These are phyloP conservation scores for Serpula lacrymans DNA, from an alignment of 768 basidiomycete species.

Conservation along the genomic window DNA sequence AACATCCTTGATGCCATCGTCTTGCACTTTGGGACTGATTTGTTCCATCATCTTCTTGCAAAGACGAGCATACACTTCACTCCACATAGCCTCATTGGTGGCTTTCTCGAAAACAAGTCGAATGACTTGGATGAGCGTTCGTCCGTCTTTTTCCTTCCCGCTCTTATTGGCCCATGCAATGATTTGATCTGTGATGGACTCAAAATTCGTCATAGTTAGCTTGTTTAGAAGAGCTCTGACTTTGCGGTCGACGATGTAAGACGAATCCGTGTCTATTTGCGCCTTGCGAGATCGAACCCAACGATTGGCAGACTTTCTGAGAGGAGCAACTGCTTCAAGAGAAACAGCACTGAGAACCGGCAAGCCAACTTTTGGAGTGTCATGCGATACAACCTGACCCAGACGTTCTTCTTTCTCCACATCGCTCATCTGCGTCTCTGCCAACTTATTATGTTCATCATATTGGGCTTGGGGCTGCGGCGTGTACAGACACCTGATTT, in stretches of 20 bases:
- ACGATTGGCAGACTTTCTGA: conserved; percentile 66
- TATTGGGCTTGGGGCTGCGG: too few species aligned
- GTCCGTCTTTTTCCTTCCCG: conserved; percentile 56
- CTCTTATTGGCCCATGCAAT: conserved; percentile 62
- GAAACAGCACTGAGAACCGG: conserved; percentile 19
- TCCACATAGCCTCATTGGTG: conserved; percentile 52
- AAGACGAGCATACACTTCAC: conserved; percentile 49
- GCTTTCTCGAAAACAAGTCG: conserved; percentile 54
- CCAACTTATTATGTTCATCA: too few species aligned
- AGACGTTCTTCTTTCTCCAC: too few species aligned
- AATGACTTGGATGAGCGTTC: conserved; percentile 56
- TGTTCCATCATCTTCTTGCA: conserved; percentile 44
- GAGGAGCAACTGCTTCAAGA: conserved; percentile 67
- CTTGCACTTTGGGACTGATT: conserved; percentile 40
- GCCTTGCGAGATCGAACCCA: too few species aligned
- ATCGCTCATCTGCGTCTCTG: too few species aligned
- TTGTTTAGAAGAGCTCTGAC: conserved; percentile 62
- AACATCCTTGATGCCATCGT: conserved; percentile 34
- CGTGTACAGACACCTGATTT: too few species aligned
- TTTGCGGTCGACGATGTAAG: conserved; percentile 58
- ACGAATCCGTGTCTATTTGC: conserved; percentile 39
- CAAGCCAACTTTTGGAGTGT: too few species aligned
- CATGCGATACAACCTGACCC: too few species aligned
- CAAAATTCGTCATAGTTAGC: conserved; percentile 62
- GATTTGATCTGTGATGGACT: conserved; percentile 59